Base-by-base conservation (phyloP, 768 basidiomycete species). In the Roridomyces roridus region DNA sequence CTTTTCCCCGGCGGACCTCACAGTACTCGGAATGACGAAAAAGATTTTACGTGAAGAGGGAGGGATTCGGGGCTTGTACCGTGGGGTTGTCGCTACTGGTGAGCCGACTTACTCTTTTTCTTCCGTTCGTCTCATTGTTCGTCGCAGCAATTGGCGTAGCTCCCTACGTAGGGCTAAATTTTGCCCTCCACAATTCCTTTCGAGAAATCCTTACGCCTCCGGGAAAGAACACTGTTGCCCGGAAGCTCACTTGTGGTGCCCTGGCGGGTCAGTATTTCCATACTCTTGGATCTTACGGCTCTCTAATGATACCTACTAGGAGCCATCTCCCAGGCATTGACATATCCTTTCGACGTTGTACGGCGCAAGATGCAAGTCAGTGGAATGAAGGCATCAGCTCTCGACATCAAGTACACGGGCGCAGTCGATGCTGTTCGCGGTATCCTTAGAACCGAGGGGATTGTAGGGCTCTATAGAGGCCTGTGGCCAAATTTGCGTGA, bases 311-410 rank as follows among this genome's bases (percentile, higher is more conserved):
- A 17, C 14, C 49, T 34, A 34, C 31, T 73, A 84, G 93, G 93
- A n/a, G 86, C 89, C 23, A 89, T 96, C 62, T 95, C 94, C 12
- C 94, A 98, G 72, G 93, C 94, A 46, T 73, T 98, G 65, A 98
- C 96, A 5, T 98, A 96, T 70, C 96, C 96, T 9, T 92, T 97
- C 66, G 96, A 99, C 70, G 92, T 98, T 6, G 73, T 98, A 55
- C 82, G 96, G 43, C 83, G 96, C 58, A 96, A 98, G 80, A 94
- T 98, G 89, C 96, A 98, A 71, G 92, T 96, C 56, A 82, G 86
- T 6, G 93, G 93, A 12, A 88, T 95, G 86, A 73, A 82, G 64
- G 78, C 74, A 12, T 82, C 81, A 17, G 77, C 80, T 12, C 68
- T 85, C 58, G 80, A 81, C 42, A 76, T 85, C 63, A 86, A 86